Conservation (phyloP, 495 filamentous ascomycete genomes). For the Neurospora sp. region DNA sequence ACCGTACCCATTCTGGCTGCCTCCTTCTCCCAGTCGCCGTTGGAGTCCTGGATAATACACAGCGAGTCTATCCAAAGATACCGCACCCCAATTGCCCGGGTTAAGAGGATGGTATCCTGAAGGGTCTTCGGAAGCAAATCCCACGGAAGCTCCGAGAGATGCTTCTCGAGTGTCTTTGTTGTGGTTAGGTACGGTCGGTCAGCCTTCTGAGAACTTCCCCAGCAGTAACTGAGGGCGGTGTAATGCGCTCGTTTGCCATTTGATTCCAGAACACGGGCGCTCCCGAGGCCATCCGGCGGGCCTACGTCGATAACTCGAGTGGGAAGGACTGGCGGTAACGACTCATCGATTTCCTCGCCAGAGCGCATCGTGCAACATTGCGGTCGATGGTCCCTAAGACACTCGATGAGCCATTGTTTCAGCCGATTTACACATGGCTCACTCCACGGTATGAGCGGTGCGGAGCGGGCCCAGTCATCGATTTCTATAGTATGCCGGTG, state of each 20-base stretch:
- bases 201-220: neutral
- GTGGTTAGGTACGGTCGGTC: neutral
- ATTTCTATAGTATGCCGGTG: neutral
- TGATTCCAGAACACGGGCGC: neutral
- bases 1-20: rapidly evolving
- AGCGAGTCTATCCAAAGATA: neutral
- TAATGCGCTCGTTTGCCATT: rapidly evolving
- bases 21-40: neutral
- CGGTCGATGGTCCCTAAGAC: rapidly evolving
- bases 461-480: rapidly evolving
- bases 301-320: neutral
- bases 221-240: neutral
- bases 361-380: neutral
- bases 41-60: neutral
- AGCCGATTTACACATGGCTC: neutral
- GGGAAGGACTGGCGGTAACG: neutral
- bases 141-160: neutral
- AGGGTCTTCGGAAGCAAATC: neutral
- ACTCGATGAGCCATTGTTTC: neutral
- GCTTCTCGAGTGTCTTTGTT: neutral
- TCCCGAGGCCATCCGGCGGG: rapidly evolving
- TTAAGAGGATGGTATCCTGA: neutral
- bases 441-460: neutral
- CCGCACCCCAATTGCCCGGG: neutral
- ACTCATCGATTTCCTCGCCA: neutral